Conservation (phyloP, 2,329 filamentous ascomycete species). For the Aschersonia sp. region DNA sequence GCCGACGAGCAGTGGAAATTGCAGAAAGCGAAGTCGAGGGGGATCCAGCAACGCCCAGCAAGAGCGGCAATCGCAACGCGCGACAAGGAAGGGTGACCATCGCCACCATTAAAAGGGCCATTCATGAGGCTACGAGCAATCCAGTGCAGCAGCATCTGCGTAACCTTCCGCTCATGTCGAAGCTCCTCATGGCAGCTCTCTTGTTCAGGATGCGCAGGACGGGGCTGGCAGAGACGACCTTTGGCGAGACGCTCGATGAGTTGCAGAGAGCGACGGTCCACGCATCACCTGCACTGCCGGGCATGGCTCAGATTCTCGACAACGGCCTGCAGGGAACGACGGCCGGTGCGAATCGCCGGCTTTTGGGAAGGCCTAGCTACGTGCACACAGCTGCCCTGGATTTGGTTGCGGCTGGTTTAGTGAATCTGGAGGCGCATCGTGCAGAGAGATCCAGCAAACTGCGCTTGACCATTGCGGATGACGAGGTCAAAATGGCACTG, state of each 20-base stretch:
- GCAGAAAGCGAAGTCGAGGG: conserved; percentile 56
- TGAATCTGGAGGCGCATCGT: conserved; percentile 67
- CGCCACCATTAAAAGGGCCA: conserved; percentile 82
- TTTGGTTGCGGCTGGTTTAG: conserved; percentile 72
- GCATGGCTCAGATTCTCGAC: conserved; percentile 21
- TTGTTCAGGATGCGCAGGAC: conserved; percentile 67
- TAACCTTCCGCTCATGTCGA: conserved; percentile 65
- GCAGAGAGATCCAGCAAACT: conserved; percentile 82
- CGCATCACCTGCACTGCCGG: conserved; percentile 18
- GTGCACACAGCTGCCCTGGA: conserved; percentile 65
- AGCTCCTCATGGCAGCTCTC: conserved; percentile 74
- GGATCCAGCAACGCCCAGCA: conserved; percentile 48
- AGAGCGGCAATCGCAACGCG: conserved; percentile 17
- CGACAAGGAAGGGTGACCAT: conserved; percentile 61
- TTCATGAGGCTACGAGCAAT: conserved; percentile 86
- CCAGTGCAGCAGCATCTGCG: conserved; percentile 84
- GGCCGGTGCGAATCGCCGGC: conserved; percentile 11
- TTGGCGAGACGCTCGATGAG: conserved; percentile 84
- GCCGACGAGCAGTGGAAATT: conserved; percentile 84
- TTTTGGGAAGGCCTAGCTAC: conserved; percentile 18
- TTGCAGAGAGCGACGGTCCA: conserved; percentile 24
- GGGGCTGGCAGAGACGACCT: conserved; percentile 72
- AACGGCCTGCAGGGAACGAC: conserved; percentile 14
- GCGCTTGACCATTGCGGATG: conserved; percentile 71
- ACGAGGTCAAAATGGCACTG: conserved; percentile 80